Conservation (phyloP, 768 basidiomycete species). For the Tulasnella sp. region DNA sequence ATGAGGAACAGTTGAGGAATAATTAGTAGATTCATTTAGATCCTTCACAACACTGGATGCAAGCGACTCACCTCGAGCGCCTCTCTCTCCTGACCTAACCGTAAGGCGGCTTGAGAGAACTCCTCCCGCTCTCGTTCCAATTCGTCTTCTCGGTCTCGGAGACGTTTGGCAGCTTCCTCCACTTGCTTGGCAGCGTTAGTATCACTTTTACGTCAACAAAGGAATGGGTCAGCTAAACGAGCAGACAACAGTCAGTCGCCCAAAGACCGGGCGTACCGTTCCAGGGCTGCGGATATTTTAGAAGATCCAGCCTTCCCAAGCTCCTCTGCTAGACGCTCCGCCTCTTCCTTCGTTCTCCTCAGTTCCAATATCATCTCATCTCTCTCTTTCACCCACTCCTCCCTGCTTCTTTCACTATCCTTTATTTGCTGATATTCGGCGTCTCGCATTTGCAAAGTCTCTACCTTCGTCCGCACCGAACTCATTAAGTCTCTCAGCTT, state of each 20-base stretch:
- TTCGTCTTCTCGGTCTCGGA: constrained; percentile 21
- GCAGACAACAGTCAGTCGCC: too few relatives aligned
- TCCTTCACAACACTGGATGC: not conserved
- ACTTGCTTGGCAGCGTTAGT: too few relatives aligned
- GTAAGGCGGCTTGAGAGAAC: constrained; percentile 53
- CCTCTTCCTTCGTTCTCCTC: not conserved
- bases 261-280: not conserved
- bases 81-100: constrained; percentile 53
- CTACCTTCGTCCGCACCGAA: constrained; percentile 30
- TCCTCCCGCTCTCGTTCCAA: constrained; percentile 56
- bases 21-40: not conserved
- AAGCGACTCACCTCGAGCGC: constrained; percentile 45
- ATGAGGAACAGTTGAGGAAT: not conserved
- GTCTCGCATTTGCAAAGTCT: constrained; percentile 33
- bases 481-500: constrained; percentile 37
- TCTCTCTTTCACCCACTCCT: constrained; percentile 34
- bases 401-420: constrained; percentile 44
- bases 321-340: not conserved
- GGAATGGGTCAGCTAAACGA: too few relatives aligned
- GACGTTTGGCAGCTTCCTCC: too few relatives aligned
- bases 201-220: too few relatives aligned
- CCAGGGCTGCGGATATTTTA: not conserved
- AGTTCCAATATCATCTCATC: constrained; percentile 1
- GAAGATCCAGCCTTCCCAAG: not conserved
- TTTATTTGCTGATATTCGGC: constrained; percentile 34